phyloP scores from a whole-genome alignment of 139 green algal genomes.

The Haematococcus sp. region DNA sequence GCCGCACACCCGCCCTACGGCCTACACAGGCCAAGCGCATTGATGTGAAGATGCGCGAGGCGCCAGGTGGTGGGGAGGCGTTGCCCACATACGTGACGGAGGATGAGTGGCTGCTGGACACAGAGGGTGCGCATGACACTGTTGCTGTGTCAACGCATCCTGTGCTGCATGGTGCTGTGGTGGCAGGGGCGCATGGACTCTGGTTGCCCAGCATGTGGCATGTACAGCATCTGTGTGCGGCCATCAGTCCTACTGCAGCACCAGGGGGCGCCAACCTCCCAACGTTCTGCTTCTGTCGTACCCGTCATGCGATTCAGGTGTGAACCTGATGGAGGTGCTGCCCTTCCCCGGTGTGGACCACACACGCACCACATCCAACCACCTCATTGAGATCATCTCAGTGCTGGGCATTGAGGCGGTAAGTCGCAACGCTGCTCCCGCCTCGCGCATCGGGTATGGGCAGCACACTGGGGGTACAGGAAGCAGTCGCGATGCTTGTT shows the following conservation, averaged over 20 bases:
- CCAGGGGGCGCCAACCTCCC: too few species aligned
- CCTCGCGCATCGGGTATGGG: background rate
- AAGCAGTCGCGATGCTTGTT: background rate
- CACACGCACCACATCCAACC: slow-evolving; percentile 85
- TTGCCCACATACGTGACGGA: slow-evolving; percentile 56
- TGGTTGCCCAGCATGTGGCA: too few species aligned
- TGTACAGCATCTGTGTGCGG: too few species aligned
- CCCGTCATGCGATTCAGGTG: too few species aligned
- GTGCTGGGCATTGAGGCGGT: slow-evolving; percentile 96
- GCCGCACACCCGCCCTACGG: background rate
- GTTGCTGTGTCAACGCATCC: too few species aligned
- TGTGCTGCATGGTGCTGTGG: too few species aligned
- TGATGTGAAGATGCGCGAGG: background rate
- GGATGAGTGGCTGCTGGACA: slow-evolving; percentile 97
- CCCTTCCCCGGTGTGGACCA: slow-evolving; percentile 85
- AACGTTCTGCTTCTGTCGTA: too few species aligned
- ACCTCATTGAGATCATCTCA: slow-evolving; percentile 90
- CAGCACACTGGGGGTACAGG: too few species aligned
- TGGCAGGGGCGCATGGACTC: too few species aligned
- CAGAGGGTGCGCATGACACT: too few species aligned
- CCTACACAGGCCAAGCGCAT: slow-evolving; percentile 74
- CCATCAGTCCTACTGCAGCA: too few species aligned
- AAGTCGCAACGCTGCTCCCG: slow-evolving; percentile 2
- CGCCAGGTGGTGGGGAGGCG: slow-evolving; percentile 6
- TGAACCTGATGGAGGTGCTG: slow-evolving; percentile 94